A percentile compares a stretch with the other conserved stretches of the same genome.
phyloP scores from a whole-genome alignment of 148 eudicot genomes.

The Cornus suecica region DNA sequence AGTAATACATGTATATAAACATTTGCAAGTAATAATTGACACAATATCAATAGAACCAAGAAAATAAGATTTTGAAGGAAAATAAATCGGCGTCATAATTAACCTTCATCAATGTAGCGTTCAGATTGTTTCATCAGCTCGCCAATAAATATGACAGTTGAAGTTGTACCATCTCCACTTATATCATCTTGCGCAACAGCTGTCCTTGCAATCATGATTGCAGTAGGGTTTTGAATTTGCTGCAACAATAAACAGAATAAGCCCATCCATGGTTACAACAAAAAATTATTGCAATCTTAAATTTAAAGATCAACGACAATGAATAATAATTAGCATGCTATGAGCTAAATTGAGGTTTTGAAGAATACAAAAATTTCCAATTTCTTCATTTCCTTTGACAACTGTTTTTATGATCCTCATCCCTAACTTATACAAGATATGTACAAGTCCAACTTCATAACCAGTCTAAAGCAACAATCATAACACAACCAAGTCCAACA shows the following conservation, averaged over 20 bases:
- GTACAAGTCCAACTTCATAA: not conserved
- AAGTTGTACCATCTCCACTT: constrained; percentile 97
- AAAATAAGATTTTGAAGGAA: not conserved
- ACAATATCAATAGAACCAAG: too few species aligned
- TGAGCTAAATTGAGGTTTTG: not conserved
- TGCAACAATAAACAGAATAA: constrained; percentile 23
- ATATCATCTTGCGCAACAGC: constrained; percentile 99
- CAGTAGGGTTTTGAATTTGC: constrained; percentile 99
- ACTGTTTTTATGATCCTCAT: not conserved
- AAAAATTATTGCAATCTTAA: not conserved
- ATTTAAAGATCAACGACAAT: not conserved
- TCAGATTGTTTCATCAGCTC: constrained; percentile 99
- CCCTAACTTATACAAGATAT: not conserved
- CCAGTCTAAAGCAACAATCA: not conserved
- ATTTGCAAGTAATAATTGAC: too few species aligned
- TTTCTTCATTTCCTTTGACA: not conserved
- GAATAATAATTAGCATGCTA: not conserved
- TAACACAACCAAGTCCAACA: not conserved
- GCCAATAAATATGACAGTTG: constrained; percentile 95
- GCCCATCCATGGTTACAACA: not conserved
- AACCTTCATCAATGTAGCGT: constrained; percentile 95
- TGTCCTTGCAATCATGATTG: constrained; percentile 97
- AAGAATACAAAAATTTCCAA: not conserved
- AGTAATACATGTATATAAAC: not conserved
- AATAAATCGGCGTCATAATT: not conserved